Base-by-base conservation (phyloP, 2,329 filamentous ascomycete species). In the Hymenoscyphus salicellus region DNA sequence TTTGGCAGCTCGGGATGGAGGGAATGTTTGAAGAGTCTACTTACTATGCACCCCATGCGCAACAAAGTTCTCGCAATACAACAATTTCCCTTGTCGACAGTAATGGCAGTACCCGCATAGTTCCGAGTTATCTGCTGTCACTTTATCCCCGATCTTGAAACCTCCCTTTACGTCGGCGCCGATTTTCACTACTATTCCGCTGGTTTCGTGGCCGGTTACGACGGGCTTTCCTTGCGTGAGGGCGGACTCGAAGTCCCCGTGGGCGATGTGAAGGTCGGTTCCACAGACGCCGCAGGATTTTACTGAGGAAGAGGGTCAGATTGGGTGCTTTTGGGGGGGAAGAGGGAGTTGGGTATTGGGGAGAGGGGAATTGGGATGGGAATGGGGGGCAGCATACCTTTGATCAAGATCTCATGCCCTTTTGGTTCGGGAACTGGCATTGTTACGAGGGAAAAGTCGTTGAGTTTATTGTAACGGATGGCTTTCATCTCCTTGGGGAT, bases 221-320 rank as follows among this genome's bases (percentile, higher is more conserved):
- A 68, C 67, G n/a, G 65, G 43, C 28, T 58, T 66, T 36, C 63
- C 63, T 55, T 61, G 55, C 32, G 63, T 65, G 32, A 68, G 55
- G 16, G 64, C 66, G 1, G 66, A 66, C 17, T 68, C 67, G 56
- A 68, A 67, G 20, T 68, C 67, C 7, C 67, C 65, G 41, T 67
- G 66, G 17, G 63, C 63, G 46, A 68, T 68, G 38, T 68, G 67
- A 7, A 66, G 56, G 43, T 68, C 66, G 5, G 67, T 65, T 33
- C 65, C 67, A 56, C 65, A 68, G n/a, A 68, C 66, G 5, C 67
- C 67, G 26, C 60, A 63, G 32, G 65, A 68, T 61, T 68, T 68
- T 1, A 65, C 65, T 66, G 33, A 16, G 32, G 17, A 17, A 11
- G 33, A 11, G 32, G 11, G 20, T 60, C 30, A 56, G 26, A 10